Evolutionary conservation across 108 stramenopile genomes (phyloP).

Genomic region (Skeletonema grethae): DNA sequence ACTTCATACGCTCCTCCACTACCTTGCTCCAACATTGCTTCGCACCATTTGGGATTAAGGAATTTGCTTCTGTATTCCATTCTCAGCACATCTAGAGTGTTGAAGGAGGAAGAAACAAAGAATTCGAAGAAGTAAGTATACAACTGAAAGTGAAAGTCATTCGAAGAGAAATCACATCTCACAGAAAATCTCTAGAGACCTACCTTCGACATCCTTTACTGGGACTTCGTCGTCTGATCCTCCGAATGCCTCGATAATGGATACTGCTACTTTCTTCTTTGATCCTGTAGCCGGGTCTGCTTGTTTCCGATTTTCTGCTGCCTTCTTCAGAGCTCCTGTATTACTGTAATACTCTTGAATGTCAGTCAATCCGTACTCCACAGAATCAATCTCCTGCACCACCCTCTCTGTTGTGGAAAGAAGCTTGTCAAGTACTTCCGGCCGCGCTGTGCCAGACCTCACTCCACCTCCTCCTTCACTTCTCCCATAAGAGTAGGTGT

Average conservation of each 20-base stretch:
- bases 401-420: conserved; percentile 81
- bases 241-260: conserved; percentile 85
- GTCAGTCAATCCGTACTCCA: conserved; percentile 88
- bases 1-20: conserved; percentile 90
- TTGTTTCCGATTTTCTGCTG: conserved; percentile 76
- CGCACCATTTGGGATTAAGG: conserved; percentile 88
- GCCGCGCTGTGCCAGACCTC: conserved; percentile 59
- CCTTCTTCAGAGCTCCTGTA: conserved; percentile 86
- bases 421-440: conserved; percentile 73
- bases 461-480: conserved; percentile 61
- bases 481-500: conserved; percentile 75
- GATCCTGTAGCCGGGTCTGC: conserved; percentile 41
- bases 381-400: conserved; percentile 87
- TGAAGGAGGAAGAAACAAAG: background rate
- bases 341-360: conserved; percentile 88
- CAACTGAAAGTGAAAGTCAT: background rate
- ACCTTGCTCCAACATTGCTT: conserved; percentile 85
- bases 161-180: background rate
- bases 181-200: background rate
- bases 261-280: conserved; percentile 68
- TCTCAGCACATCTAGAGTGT: conserved; percentile 58
- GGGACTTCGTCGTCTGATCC: conserved; percentile 40
- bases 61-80: conserved; percentile 87
- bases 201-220: conserved; percentile 79
- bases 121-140: background rate